Evolutionary conservation across 2,329 filamentous ascomycete genomes (phyloP).

Genomic region (Beauveria brongniartii): DNA sequence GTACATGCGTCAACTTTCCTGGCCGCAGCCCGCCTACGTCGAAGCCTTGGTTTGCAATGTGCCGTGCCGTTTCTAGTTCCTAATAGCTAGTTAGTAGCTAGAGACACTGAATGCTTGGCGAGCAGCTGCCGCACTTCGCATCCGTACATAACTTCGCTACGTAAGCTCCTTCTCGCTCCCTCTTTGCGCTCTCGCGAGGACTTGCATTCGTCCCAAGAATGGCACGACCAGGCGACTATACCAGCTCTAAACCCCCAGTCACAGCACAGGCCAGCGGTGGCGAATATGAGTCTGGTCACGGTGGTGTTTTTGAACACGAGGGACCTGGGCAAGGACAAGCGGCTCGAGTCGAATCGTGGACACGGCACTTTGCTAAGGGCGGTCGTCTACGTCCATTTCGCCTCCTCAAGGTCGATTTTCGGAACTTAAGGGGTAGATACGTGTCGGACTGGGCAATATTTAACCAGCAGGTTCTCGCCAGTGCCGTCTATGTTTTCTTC

Average conservation of each 20-base stretch:
- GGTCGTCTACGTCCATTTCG: slow-evolving; percentile 44
- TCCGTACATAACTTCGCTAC: not conserved
- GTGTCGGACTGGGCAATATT: slow-evolving; percentile 49
- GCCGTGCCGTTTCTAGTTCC: not conserved
- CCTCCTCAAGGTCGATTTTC: slow-evolving; percentile 40
- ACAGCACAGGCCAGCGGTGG: not conserved
- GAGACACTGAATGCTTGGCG: not conserved
- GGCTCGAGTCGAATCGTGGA: not conserved
- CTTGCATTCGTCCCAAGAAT: not conserved
- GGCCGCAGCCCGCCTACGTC: not conserved
- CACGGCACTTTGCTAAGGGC: slow-evolving; percentile 23
- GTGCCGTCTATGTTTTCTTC: slow-evolving; percentile 59
- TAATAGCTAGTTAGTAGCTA: not conserved
- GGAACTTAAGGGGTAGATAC: slow-evolving; percentile 38
- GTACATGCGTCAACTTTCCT: not conserved
- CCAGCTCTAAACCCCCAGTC: not conserved
- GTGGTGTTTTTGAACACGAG: not conserved
- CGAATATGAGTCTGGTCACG: not conserved
- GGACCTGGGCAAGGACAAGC: not conserved
- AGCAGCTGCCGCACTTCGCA: not conserved
- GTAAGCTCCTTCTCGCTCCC: not conserved
- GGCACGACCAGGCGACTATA: not conserved
- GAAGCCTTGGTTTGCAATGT: slow-evolving; percentile 13
- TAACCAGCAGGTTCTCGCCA: slow-evolving; percentile 56
- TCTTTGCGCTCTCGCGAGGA: not conserved